phyloP scores from a whole-genome alignment of 148 eudicot species.

The Rhododendron ferrugineum region DNA sequence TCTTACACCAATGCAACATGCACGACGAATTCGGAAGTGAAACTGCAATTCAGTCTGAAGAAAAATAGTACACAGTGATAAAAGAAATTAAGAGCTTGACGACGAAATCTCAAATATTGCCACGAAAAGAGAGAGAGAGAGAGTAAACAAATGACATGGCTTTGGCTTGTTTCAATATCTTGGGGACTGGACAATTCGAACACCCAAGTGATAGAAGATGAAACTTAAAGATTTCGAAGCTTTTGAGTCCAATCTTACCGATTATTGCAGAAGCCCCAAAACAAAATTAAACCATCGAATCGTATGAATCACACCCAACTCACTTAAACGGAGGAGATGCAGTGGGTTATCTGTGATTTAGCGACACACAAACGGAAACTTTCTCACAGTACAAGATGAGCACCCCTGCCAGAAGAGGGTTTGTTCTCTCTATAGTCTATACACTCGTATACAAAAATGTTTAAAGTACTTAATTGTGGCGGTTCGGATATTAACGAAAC shows the following conservation, averaged over 20 bases:
- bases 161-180: background rate
- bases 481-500: fast-evolving
- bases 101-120: background rate
- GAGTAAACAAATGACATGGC: background rate
- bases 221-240: background rate
- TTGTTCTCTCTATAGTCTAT: no score
- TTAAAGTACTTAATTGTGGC: fast-evolving
- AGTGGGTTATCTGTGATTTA: no score
- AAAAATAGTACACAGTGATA: background rate
- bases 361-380: no score
- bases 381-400: no score
- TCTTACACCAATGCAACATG: background rate
- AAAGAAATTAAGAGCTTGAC: background rate
- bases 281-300: no score
- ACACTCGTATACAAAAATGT: no score
- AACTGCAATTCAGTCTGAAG: background rate
- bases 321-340: no score
- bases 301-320: no score
- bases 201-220: background rate
- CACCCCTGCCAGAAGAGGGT: no score
- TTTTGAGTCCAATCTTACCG: background rate
- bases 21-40: background rate
- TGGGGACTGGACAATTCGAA: background rate
- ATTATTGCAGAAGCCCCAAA: background rate
- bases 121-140: background rate